A percentile compares a stretch with the other conserved stretches of the same genome.
Conservation (phyloP, 208 protist genomes). For the Herpetomonas samuelpessoai region DNA sequence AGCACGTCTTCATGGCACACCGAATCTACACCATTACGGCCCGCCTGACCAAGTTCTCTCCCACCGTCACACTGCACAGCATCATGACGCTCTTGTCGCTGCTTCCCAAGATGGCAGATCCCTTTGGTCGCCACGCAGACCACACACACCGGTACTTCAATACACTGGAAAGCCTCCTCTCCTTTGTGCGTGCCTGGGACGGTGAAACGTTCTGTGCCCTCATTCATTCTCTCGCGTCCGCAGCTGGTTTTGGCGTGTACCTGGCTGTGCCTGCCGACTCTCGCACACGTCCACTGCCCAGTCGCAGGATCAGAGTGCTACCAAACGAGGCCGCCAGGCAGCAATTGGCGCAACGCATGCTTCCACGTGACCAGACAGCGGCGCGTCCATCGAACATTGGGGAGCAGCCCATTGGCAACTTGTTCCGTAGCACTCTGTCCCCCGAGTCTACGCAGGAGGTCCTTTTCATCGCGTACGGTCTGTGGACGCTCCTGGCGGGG, state of each 20-base stretch:
- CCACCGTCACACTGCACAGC: conserved; percentile 41
- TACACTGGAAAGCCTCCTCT: background rate
- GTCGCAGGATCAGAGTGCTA: background rate
- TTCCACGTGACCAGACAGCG: background rate
- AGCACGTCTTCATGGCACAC: conserved; percentile 36
- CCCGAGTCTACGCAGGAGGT: background rate
- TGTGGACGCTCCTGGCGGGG: background rate
- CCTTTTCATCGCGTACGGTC: background rate
- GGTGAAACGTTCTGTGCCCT: background rate
- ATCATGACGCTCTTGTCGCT: conserved; percentile 54
- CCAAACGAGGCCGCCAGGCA: background rate
- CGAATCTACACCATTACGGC: conserved; percentile 57
- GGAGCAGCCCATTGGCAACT: background rate
- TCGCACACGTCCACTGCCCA: too few relatives aligned
- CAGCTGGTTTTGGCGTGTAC: background rate
- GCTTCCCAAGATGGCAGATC: conserved; percentile 37
- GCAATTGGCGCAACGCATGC: background rate
- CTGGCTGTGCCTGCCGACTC: too few relatives aligned
- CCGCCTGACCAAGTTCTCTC: conserved; percentile 38
- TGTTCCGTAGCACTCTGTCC: background rate
- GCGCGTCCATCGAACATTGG: background rate
- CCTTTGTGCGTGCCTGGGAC: background rate
- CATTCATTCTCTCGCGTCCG: background rate
- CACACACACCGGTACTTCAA: conserved; percentile 35
- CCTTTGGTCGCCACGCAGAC: conserved; percentile 4